A percentile compares a stretch with the other conserved stretches of the same genome.
phyloP scores from a whole-genome alignment of 176 grass and related monocot genomes.

The Carex parvula region DNA sequence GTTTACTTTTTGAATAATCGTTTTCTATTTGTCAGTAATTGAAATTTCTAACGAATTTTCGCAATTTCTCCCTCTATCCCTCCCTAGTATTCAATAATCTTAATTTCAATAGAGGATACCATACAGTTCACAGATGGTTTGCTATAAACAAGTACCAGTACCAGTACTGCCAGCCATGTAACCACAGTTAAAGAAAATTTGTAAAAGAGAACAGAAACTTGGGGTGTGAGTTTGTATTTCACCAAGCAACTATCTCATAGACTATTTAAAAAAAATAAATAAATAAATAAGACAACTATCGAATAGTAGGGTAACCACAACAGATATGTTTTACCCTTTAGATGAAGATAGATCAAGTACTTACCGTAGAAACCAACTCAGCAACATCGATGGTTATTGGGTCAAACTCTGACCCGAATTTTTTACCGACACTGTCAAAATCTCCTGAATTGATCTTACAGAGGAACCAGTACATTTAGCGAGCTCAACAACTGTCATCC shows the following conservation, averaged over 20 bases:
- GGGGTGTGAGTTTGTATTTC: background rate
- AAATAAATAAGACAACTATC: background rate
- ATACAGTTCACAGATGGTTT: background rate
- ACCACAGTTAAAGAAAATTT: no score
- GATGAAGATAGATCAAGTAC: conserved; percentile 5
- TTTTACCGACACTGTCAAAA: conserved; percentile 80
- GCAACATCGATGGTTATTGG: conserved; percentile 72
- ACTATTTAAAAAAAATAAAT: no score
- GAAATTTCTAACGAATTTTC: background rate
- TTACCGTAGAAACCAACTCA: conserved; percentile 86
- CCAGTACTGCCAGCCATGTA: no score
- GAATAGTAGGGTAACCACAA: background rate
- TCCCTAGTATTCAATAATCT: background rate
- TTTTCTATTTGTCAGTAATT: background rate
- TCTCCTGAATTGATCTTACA: conserved; percentile 55
- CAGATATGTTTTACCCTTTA: background rate
- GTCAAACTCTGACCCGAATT: conserved; percentile 77
- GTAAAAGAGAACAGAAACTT: no score
- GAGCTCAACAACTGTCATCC: conserved; percentile 87
- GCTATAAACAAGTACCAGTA: background rate
- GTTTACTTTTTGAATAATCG: background rate
- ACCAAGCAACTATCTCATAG: background rate
- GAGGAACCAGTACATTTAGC: conserved; percentile 53
- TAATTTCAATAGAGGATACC: background rate
- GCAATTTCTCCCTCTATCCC: background rate